Evolutionary conservation across 2,329 filamentous ascomycete genomes (phyloP).

Genomic region (Cadophora sp.): DNA sequence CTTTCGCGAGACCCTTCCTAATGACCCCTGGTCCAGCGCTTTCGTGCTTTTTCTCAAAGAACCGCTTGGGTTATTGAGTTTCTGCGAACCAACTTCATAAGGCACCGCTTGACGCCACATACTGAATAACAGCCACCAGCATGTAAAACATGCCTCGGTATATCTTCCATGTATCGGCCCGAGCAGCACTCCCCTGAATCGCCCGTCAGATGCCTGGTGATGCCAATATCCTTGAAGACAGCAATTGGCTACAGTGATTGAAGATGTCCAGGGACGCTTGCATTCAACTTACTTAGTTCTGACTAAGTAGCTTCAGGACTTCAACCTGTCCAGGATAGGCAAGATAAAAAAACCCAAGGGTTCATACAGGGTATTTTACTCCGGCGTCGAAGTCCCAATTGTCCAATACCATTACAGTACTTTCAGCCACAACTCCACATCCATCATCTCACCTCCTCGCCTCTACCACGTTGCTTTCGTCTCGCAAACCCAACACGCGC

Average conservation of each 20-base stretch:
- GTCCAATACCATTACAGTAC: neutral
- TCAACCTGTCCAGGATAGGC: neutral
- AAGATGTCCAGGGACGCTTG: neutral
- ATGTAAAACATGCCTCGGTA: neutral
- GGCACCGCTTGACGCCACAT: neutral
- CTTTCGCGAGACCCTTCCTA: no score
- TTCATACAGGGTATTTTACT: neutral
- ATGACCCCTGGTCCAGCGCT: no score
- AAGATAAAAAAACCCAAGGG: neutral
- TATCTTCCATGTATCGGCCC: neutral
- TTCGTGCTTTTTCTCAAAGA: no score
- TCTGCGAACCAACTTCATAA: neutral
- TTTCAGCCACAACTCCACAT: conserved; percentile 7
- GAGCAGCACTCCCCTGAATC: neutral
- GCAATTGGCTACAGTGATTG: neutral
- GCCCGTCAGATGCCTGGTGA: neutral
- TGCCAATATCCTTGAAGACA: neutral
- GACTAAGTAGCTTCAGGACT: neutral
- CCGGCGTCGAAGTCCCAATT: neutral
- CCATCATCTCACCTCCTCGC: neutral
- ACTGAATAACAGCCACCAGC: neutral
- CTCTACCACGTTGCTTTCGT: neutral
- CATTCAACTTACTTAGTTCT: no score
- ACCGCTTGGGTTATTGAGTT: no score
- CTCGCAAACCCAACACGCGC: no score